Base-by-base conservation (phyloP, 495 filamentous ascomycete genomes). In the Penicillium tannophilum region DNA sequence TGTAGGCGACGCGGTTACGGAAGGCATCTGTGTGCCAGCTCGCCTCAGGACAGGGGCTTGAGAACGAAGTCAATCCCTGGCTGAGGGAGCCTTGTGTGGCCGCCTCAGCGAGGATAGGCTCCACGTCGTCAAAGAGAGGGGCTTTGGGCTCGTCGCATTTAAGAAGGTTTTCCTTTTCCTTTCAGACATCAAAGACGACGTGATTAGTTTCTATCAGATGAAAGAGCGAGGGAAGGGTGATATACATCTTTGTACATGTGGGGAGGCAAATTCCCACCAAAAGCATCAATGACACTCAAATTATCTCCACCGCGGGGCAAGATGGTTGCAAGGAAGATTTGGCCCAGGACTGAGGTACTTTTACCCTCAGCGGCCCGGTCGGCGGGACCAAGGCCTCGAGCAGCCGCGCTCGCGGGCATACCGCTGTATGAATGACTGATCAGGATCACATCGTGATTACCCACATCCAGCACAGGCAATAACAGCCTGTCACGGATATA, bases 171-270 rank as follows among this genome's bases (percentile, higher is more conserved):
- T 44, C n/a, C 17, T 44, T 20, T 23, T 44, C 17, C 42, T 44
- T 6, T 44, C 30, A 42, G 39, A 42, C n/a, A 42, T 16, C 39
- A 17, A 42, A 42, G n/a, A 42, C 9, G 39, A 10, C 10, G 12
- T 42, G 39, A 6, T 42, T 16, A 42, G 39, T 42, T 42, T 17
- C 14, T 23, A 6, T 5, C 3, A 6, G 6, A 1, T 4, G 17
- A 44, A 19, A 44, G 17, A 44, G 6, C 23, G 12, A 20, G 42
- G 42, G 2, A 44, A 20, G 42, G 42, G n/a, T 20, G 8, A 44
- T n/a, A 44, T 44, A 44, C 42, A 44, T 44, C 42, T 7, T 7
- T 44, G 42, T 44, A 44, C 42, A 44, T 44, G 20, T 44, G 42
- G 5, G 42, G 42, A 20, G 42, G 42, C 12, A 44, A 19, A 19